phyloP scores from a whole-genome alignment of 352 stramenopile genomes.

The Globisporangium iwayamae region DNA sequence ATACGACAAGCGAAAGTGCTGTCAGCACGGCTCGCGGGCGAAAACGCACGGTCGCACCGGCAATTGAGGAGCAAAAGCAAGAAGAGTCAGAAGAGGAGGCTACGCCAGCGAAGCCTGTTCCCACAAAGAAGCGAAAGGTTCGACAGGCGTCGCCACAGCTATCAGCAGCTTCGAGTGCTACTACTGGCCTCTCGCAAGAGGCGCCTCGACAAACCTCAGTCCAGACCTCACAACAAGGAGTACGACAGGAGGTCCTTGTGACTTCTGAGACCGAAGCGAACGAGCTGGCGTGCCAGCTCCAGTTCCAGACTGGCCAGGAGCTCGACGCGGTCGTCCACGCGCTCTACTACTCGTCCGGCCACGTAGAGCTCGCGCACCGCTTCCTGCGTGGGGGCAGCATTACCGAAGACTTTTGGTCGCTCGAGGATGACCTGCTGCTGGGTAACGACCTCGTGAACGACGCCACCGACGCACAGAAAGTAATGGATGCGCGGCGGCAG shows the following conservation, averaged over 20 bases:
- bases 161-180: neutral
- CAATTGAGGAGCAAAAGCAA: neutral
- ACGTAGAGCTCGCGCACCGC: conserved; percentile 22
- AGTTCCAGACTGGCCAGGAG: conserved; percentile 30
- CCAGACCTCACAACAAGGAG: neutral
- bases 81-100: neutral
- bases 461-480: conserved; percentile 1
- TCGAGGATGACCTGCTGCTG: conserved; percentile 50
- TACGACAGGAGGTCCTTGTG: neutral
- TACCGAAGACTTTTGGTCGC: conserved; percentile 38
- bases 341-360: conserved; percentile 39
- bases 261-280: conserved; percentile 28
- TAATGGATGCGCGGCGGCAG: conserved; percentile 23
- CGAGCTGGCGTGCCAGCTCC: conserved; percentile 26
- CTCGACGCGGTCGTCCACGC: conserved; percentile 28
- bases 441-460: conserved; percentile 21
- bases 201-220: neutral
- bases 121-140: conserved; percentile 13
- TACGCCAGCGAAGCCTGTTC: neutral
- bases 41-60: neutral
- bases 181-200: neutral
- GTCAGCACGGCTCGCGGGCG: neutral
- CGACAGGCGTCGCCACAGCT: neutral
- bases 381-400: conserved; percentile 31
- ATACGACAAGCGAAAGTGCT: neutral